A percentile compares a stretch with the other conserved stretches of the same genome.
These are phyloP conservation scores for Dactylellina leptospora DNA, from an alignment of 2,329 filamentous ascomycete genomes.

Conservation along the genomic window DNA sequence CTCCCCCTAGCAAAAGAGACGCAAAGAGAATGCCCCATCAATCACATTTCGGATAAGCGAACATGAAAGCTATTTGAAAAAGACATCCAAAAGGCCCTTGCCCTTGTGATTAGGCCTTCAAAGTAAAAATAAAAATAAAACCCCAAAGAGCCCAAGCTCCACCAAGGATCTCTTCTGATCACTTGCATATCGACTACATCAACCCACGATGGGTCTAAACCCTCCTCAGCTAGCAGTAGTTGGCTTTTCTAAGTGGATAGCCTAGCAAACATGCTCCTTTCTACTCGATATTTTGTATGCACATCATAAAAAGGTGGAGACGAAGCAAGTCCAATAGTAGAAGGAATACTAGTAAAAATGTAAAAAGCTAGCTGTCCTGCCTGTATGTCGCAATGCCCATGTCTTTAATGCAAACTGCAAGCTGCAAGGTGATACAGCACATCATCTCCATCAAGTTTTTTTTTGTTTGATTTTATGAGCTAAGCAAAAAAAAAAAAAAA, in stretches of 20 bases:
- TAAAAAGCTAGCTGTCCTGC: slow-evolving; percentile 39
- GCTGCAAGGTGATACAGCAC: slow-evolving; percentile 52
- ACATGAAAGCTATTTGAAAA: no score
- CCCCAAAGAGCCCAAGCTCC: slow-evolving; percentile 16
- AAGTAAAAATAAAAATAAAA: slow-evolving; percentile 11
- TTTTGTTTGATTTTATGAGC: no score
- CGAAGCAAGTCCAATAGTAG: no score
- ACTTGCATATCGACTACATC: slow-evolving; percentile 18
- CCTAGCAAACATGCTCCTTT: slow-evolving; percentile 23
- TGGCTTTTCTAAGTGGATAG: slow-evolving; percentile 21
- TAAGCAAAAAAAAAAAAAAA: no score
- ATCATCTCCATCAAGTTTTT: slow-evolving; percentile 33
- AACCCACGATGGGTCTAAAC: slow-evolving; percentile 46
- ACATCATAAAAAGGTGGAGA: slow-evolving; percentile 20
- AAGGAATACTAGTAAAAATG: no score
- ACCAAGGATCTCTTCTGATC: slow-evolving; percentile 42
- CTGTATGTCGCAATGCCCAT: slow-evolving; percentile 52
- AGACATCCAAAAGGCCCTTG: slow-evolving; percentile 17
- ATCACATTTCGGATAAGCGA: no score
- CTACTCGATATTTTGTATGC: slow-evolving; percentile 9
- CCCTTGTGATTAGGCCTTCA: slow-evolving; percentile 15
- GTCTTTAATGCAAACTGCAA: slow-evolving; percentile 50
- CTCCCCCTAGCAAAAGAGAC: no score
- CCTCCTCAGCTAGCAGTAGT: slow-evolving; percentile 26
- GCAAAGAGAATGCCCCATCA: no score